phyloP scores from a whole-genome alignment of 441 rosid genomes.

The Cnidoscolus chayamansa region DNA sequence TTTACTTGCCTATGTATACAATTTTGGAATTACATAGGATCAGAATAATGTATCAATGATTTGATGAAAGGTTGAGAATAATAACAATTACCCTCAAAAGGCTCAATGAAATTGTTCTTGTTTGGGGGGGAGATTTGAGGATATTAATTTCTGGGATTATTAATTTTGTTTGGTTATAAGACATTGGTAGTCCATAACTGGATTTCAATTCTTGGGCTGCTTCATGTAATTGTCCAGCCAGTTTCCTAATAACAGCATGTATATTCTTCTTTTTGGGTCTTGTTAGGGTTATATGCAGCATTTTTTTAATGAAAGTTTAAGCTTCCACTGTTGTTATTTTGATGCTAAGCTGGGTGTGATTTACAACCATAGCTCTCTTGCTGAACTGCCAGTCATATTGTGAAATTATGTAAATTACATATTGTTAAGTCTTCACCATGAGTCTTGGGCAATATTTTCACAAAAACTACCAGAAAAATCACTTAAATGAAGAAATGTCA shows the following conservation, averaged over 20 bases:
- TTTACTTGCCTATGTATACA: not conserved
- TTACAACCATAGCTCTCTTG: too few species aligned
- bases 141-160: not conserved
- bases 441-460: too few species aligned
- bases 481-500: too few species aligned
- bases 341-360: not conserved
- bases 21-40: not conserved
- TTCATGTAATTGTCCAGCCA: not conserved
- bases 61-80: not conserved
- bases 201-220: not conserved
- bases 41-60: not conserved
- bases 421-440: not conserved
- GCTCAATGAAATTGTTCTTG: not conserved
- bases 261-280: not conserved
- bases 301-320: not conserved
- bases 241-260: not conserved
- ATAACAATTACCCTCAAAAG: too few species aligned
- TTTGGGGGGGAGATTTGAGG: not conserved
- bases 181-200: not conserved
- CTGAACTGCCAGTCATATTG: not conserved
- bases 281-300: not conserved
- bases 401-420: not conserved
- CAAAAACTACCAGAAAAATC: too few species aligned
- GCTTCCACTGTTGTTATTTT: not conserved
- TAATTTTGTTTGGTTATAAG: not conserved